Base-by-base conservation (phyloP, 306 rosid genomes). In the Fragaria nilgerrensis region DNA sequence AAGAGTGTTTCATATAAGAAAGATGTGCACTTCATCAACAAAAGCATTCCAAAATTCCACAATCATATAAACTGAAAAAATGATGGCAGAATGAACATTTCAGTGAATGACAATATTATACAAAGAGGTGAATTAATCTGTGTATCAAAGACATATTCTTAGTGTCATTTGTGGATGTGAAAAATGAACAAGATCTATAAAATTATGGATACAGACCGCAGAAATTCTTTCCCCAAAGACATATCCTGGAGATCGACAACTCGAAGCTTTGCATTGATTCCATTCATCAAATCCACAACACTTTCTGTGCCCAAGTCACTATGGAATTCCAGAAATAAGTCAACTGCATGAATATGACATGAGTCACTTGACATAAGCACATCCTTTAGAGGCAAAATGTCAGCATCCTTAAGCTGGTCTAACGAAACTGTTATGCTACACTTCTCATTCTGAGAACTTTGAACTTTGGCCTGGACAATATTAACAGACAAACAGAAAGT, bases 261-360 rank as follows among this genome's bases (percentile, higher is more conserved):
- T 75, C 86, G 97, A 82, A 91, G 94, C 89, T 91, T 91, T 78
- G 68, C 86, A 74, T 82, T 81, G 37, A 91, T 61, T 68, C 88
- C 89, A 75, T 78, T 85, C 85, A 89, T 86, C 87, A 91, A 81
- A 53, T 86, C 82, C 75, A 85, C 72, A 80, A 88, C 85, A 84
- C 55, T 71, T 75, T 86, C 91, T 77, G 82, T 90, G 52, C 72
- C 85, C 77, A 88, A 73, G 78, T 48, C 84, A 82, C 86, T 76
- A 61, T 86, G 56, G 58, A 88, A 77, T 83, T 84, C 88, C 73
- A 77, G 81, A 63, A 81, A 79, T 70, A 89, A 70, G 81, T 91
- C 94, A 80, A 91, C 86, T 41, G 85, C 92, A 63, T 86, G 86
- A 67, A 91, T 77, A 73, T 86, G 88, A 73, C 85, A 79, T 61